These are phyloP conservation scores for Trypanosoma brucei DNA, from an alignment of 208 protist species.

Conservation along the genomic window DNA sequence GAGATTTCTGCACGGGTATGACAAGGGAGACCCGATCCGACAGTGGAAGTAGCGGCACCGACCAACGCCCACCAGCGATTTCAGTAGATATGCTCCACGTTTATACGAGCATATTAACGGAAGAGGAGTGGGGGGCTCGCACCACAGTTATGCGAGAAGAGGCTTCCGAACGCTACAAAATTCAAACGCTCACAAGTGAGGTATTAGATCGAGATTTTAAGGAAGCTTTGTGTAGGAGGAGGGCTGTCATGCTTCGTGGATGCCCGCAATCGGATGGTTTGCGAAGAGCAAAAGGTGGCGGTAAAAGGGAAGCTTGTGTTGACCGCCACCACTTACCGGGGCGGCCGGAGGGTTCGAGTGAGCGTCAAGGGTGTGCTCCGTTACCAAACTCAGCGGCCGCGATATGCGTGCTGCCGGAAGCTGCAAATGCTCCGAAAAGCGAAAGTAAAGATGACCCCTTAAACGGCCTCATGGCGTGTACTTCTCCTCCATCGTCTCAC, in stretches of 20 bases:
- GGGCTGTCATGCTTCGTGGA: not conserved
- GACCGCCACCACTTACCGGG: no score
- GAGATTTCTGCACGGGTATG: not conserved
- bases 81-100: not conserved
- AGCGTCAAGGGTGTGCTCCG: no score
- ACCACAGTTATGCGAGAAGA: conserved; percentile 5
- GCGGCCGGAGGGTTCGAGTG: no score
- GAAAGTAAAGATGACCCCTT: no score
- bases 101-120: not conserved
- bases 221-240: conserved; percentile 2
- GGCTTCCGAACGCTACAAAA: not conserved
- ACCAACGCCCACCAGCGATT: not conserved
- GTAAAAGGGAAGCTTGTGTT: not conserved
- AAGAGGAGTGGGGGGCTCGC: not conserved
- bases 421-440: no score
- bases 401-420: no score
- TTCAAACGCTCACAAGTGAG: conserved; percentile 4
- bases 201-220: conserved; percentile 15
- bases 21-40: not conserved
- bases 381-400: no score
- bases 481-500: not conserved
- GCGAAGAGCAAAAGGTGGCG: not conserved
- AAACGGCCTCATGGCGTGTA: no score
- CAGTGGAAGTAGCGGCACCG: not conserved
- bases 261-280: not conserved